A percentile compares a stretch with the other conserved stretches of the same genome.
phyloP scores from a whole-genome alignment of 2,329 filamentous ascomycete genomes.

The Trichoderma harzianum region DNA sequence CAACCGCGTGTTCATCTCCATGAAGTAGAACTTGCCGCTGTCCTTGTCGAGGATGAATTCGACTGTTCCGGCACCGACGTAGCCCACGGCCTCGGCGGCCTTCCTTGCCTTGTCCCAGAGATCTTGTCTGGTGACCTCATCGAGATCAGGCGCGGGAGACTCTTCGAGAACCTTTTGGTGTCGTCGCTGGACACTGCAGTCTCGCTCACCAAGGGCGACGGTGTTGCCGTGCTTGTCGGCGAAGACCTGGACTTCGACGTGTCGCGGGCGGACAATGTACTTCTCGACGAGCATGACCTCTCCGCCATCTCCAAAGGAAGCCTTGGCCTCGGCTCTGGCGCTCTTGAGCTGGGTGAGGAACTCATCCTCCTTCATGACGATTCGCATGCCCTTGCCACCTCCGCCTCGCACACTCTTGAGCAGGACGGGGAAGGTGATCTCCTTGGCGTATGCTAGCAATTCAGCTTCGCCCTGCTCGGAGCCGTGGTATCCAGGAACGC shows the following conservation, averaged over 20 bases:
- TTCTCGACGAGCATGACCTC: slow-evolving; percentile 82
- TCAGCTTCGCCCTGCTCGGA: slow-evolving; percentile 67
- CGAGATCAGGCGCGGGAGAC: slow-evolving; percentile 70
- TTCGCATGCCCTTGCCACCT: slow-evolving; percentile 81
- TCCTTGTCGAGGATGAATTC: slow-evolving; percentile 88
- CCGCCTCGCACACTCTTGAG: slow-evolving; percentile 79
- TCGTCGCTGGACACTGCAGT: slow-evolving; percentile 81
- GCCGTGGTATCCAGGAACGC: slow-evolving; percentile 94
- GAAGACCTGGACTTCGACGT: slow-evolving; percentile 90
- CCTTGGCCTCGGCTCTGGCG: slow-evolving; percentile 71
- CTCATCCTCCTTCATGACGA: slow-evolving; percentile 64
- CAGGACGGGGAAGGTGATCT: slow-evolving; percentile 66
- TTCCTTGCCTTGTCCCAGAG: slow-evolving; percentile 65
- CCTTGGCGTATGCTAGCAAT: slow-evolving; percentile 65
- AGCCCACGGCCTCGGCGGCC: slow-evolving; percentile 71
- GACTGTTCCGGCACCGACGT: slow-evolving; percentile 84
- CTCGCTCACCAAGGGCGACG: slow-evolving; percentile 80
- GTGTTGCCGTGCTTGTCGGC: slow-evolving; percentile 76
- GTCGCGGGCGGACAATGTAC: slow-evolving; percentile 73
- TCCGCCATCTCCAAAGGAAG: slow-evolving; percentile 76
- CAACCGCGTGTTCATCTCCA: slow-evolving; percentile 81
- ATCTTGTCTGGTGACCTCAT: slow-evolving; percentile 55
- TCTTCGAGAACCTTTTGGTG: slow-evolving; percentile 93
- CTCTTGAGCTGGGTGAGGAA: slow-evolving; percentile 68
- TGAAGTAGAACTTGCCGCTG: slow-evolving; percentile 75